A percentile compares a stretch with the other conserved stretches of the same genome.
Evolutionary conservation across 495 filamentous ascomycete genomes (phyloP).

Genomic region (Talaromyces trachyspermus): DNA sequence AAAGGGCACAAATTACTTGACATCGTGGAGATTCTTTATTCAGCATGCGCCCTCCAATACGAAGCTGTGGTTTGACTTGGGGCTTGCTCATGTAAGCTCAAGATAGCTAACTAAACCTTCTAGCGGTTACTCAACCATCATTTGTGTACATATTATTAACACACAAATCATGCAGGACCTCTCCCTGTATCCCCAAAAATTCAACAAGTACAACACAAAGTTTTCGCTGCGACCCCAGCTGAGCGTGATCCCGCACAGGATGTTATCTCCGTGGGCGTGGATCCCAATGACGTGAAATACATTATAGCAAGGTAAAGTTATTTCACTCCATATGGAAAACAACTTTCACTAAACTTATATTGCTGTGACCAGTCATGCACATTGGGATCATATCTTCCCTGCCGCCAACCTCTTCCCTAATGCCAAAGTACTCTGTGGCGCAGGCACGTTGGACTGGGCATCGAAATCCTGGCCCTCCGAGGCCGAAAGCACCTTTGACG

Average conservation of each 20-base stretch:
- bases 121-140: neutral
- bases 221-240: neutral
- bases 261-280: neutral
- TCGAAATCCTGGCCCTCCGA: neutral
- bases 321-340: neutral
- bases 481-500: neutral
- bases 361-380: neutral
- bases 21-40: conserved; percentile 3
- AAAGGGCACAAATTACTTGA: neutral
- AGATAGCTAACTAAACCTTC: too few species aligned
- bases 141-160: neutral
- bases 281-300: conserved; percentile 3
- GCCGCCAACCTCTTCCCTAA: neutral
- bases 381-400: conserved; percentile 3
- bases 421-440: conserved; percentile 1
- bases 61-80: conserved; percentile 1
- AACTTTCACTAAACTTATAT: neutral
- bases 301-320: neutral
- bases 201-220: neutral
- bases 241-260: conserved; percentile 1
- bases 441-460: neutral
- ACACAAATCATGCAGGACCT: neutral
- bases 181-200: neutral
- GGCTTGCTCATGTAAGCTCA: neutral
- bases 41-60: conserved; percentile 2